Evolutionary conservation across 208 protist genomes (phyloP).

Genomic region (Lotmaria passim): DNA sequence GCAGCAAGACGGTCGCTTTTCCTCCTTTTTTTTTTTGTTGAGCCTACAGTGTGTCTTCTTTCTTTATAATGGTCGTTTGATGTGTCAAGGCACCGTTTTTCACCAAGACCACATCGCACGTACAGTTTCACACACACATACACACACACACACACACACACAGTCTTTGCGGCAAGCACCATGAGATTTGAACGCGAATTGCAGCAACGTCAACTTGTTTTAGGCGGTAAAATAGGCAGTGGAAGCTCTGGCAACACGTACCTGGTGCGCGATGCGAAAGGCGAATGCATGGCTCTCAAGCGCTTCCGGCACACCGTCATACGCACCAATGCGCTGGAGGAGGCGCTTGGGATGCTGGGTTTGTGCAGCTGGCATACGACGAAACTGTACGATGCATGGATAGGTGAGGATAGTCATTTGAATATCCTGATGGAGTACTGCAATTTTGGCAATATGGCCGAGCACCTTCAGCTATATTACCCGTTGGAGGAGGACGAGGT

Average conservation of each 20-base stretch:
- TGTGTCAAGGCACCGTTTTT: no score
- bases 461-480: slow-evolving; percentile 40
- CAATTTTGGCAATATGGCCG: slow-evolving; percentile 59
- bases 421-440: slow-evolving; percentile 84
- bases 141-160: slow-evolving; percentile 1
- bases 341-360: slow-evolving; percentile 49
- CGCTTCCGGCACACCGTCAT: slow-evolving; percentile 34
- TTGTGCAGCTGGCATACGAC: slow-evolving; percentile 68
- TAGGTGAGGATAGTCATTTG: slow-evolving; percentile 45
- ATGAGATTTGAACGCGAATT: slow-evolving; percentile 3
- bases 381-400: slow-evolving; percentile 53
- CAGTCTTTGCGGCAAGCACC: neutral
- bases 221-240: slow-evolving; percentile 32
- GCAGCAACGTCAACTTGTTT: neutral
- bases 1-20: no score
- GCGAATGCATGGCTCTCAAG: slow-evolving; percentile 58
- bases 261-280: slow-evolving; percentile 32
- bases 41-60: no score
- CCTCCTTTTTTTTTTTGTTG: no score
- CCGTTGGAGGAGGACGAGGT: slow-evolving; percentile 52
- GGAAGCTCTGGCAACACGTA: slow-evolving; percentile 60
- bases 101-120: no score
- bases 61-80: no score
- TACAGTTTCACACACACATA: neutral
- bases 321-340: slow-evolving; percentile 26